Percentiles rank a stretch among this genome's conserved stretches.
These are phyloP conservation scores for Ceratobasidium sp. DNA, from an alignment of 1,284 basidiomycete genomes.

Conservation along the genomic window DNA sequence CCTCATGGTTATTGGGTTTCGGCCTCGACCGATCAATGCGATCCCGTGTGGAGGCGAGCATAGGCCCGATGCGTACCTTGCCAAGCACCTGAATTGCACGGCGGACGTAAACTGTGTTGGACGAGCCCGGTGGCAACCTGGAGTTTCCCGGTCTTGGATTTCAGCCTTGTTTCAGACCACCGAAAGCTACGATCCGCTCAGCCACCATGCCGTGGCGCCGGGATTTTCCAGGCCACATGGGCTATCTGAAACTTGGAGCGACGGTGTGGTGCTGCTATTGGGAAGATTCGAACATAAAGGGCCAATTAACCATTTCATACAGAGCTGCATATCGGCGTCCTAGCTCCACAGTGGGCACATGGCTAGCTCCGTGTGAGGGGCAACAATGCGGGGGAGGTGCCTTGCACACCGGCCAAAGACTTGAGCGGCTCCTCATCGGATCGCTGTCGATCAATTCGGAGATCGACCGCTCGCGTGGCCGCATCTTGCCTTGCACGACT, in stretches of 20 bases:
- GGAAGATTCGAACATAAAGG: not conserved
- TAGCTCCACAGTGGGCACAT: not conserved
- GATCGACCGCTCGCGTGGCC: constrained; percentile 13
- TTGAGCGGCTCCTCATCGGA: not conserved
- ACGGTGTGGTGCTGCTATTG: not conserved
- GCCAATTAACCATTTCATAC: constrained; percentile 4
- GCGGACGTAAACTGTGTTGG: not conserved
- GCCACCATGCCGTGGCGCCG: constrained; percentile 1
- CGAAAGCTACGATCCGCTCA: not conserved
- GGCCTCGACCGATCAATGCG: not conserved
- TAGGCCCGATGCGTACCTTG: not conserved
- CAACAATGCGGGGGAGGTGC: not conserved
- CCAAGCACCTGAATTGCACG: not conserved
- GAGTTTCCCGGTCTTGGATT: not conserved
- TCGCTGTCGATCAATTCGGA: not conserved
- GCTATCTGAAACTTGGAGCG: not conserved
- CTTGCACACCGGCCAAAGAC: not conserved
- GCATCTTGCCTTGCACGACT: not conserved
- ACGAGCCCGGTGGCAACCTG: not conserved
- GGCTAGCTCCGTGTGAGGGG: constrained; percentile 1
- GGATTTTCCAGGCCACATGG: not conserved
- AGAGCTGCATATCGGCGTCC: not conserved
- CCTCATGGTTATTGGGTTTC: not conserved
- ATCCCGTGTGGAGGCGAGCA: not conserved
- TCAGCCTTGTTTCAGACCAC: not conserved